Percentiles rank a stretch among this genome's conserved stretches.
phyloP scores from a whole-genome alignment of 2,329 filamentous ascomycete species.

The Cadophora luteo-olivacea region DNA sequence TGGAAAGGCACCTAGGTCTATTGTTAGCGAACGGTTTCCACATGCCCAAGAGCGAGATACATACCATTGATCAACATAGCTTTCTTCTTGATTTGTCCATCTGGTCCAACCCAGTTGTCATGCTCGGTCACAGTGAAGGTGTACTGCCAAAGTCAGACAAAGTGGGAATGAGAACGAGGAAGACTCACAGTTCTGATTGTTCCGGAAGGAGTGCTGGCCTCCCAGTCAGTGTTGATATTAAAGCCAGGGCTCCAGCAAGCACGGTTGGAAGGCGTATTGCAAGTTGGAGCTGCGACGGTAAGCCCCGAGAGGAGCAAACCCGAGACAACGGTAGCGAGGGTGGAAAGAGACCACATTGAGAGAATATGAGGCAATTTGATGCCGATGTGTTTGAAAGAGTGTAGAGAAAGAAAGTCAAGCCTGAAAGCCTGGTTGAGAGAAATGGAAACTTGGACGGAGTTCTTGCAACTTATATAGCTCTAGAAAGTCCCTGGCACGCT shows the following conservation, averaged over 20 bases:
- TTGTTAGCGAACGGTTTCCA: neutral
- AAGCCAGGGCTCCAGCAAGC: slow-evolving; percentile 27
- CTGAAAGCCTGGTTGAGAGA: neutral
- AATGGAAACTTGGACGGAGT: neutral
- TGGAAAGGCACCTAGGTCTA: slow-evolving; percentile 38
- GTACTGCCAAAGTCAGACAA: slow-evolving; percentile 14
- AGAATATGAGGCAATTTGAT: slow-evolving; percentile 7
- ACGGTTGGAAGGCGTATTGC: slow-evolving; percentile 25
- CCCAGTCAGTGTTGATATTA: slow-evolving; percentile 27
- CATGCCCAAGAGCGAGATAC: neutral
- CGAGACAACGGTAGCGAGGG: neutral
- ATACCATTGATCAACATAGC: slow-evolving; percentile 25
- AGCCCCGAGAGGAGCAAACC: slow-evolving; percentile 18
- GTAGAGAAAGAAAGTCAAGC: neutral
- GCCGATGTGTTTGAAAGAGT: neutral
- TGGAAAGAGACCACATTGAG: slow-evolving; percentile 9
- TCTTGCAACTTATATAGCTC: slow-evolving; percentile 1
- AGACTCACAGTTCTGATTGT: slow-evolving; percentile 15
- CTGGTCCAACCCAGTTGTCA: slow-evolving; percentile 25
- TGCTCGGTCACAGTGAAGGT: slow-evolving; percentile 23
- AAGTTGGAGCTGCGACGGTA: slow-evolving; percentile 18
- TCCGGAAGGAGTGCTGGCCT: slow-evolving; percentile 19
- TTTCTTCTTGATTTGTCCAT: slow-evolving; percentile 23
- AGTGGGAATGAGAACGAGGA: no score
- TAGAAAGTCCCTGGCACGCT: neutral